Base-by-base conservation (phyloP, 352 stramenopile genomes). In the Pythium volutum region DNA sequence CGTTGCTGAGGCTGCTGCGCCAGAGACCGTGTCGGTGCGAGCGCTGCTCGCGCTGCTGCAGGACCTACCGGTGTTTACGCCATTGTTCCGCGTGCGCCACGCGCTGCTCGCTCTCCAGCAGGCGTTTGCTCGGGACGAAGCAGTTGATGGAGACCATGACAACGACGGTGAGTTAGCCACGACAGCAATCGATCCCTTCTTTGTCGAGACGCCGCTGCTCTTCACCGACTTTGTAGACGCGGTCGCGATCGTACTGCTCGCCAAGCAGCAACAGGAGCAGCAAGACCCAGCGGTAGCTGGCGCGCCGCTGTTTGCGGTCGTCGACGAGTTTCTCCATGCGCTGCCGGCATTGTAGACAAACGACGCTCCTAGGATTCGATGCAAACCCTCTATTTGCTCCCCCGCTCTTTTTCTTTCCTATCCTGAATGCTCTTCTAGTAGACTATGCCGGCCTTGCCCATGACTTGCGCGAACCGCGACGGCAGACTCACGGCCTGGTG, bases 401-500 rank as follows among this genome's bases (percentile, higher is more conserved):
- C 3, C 31, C n/a, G n/a, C n/a, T n/a, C n/a, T n/a, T n/a, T 36
- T 42, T 20, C 51, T 2, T 52, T 47, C 18, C 46, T 34, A 29
- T 33, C 18, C 16, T 14, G n/a, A n/a, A n/a, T n/a, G n/a, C n/a
- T n/a, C n/a, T n/a, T n/a, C 39, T 70, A 93, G 69, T 81, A 88
- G 42, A 93, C 76, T 45, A 70, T 67, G n/a, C 81, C 84, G 12
- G 76, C 73, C 1, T 73, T 55, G 6, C 84, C 84, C 84, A 94
- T 94, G 46, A 57, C 62, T 43, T 87, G 81, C 9, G 84, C 84
- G 31, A 83, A 88, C 18, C 78, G 74, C 23, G 84, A 92, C 41
- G 84, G 84, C 64, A 94, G 71, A 50, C 73, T 73, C 12, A 94
- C 82, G 10, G 66, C 75, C 61, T 92, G 81, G 14, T 84, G 59